Base-by-base conservation (phyloP, 2,329 filamentous ascomycete genomes). In the Didymella lethalis region DNA sequence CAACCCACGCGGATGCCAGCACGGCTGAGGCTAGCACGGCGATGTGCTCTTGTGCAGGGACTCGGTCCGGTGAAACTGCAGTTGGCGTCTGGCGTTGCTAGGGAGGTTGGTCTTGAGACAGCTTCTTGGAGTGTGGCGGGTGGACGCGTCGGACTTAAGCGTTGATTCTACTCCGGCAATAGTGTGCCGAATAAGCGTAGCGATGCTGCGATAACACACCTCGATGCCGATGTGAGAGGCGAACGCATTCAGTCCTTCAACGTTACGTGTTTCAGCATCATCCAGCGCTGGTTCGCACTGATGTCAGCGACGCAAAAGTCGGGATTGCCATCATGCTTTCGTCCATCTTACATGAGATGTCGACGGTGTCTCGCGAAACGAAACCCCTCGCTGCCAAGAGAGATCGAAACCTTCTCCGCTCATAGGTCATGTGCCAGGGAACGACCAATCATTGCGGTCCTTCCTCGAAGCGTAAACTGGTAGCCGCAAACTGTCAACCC, bases 61-160 rank as follows among this genome's bases (percentile, higher is more conserved):
- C 34, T 52, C 34, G 16, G 3, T 54, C 55, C 56, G 46, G 49
- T 58, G 45, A 58, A 51, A 51, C 50, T 20, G 46, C 36, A n/a
- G 34, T 8, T 38, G 34, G 16, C 7, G 34, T 40, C 20, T 40
- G 36, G n/a, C 36, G 20, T 34, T 46, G 26, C 23, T 31, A 32
- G 5, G 12, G 23, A 26, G 31, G 36, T 50, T 50, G 50, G 45
- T 14, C 11, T 41, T 46, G 40, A 34, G 14, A 46, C 32, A 49
- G 41, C 23, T 25, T 16, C 41, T n/a, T 44, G 25, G n/a, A 20
- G 23, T 50, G 48, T 51, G 48, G 25, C 29, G 49, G 40, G 16
- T 16, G 16, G 18, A n/a, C 18, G 45, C 32, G 20, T 28, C 26
- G 41, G 23, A 14, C 1, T 25, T 26, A 12, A 18, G 45, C 32